A percentile compares a stretch with the other conserved stretches of the same genome.
Conservation (phyloP, 768 basidiomycete species). For the Cystoderma amianthinum region DNA sequence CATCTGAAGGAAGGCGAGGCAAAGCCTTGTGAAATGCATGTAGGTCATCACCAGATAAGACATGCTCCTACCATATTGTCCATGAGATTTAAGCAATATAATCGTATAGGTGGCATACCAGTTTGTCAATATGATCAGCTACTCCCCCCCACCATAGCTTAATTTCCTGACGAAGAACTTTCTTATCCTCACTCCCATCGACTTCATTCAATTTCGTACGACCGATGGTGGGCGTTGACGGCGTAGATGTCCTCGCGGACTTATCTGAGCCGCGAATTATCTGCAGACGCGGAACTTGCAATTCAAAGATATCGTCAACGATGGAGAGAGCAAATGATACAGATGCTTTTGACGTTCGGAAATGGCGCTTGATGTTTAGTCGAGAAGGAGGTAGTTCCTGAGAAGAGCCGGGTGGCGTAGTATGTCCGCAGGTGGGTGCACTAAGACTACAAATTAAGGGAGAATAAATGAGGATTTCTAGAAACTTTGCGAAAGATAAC, state of each 20-base stretch:
- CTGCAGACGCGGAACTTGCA: slow-evolving; percentile 55
- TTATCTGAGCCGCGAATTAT: slow-evolving; percentile 27
- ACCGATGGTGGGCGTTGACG: background rate
- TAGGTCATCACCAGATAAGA: slow-evolving; percentile 19
- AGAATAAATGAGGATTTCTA: slow-evolving; percentile 48
- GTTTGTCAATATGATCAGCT: slow-evolving; percentile 49
- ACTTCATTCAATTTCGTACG: slow-evolving; percentile 2
- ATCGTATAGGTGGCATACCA: slow-evolving; percentile 50
- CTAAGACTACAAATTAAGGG: slow-evolving; percentile 23
- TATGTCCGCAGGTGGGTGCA: slow-evolving; percentile 43
- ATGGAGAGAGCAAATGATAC: slow-evolving; percentile 40
- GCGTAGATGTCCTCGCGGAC: background rate
- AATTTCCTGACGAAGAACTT: slow-evolving; percentile 51
- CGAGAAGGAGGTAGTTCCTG: slow-evolving; percentile 19
- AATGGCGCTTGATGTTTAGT: slow-evolving; percentile 36
- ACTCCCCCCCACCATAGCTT: slow-evolving; percentile 62
- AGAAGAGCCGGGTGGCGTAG: slow-evolving; percentile 18
- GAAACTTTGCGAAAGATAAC: slow-evolving; percentile 49
- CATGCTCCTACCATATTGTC: slow-evolving; percentile 31
- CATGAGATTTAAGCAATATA: too few relatives aligned
- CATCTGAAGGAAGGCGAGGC: slow-evolving; percentile 52
- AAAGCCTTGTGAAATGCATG: slow-evolving; percentile 36
- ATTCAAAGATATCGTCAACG: slow-evolving; percentile 53
- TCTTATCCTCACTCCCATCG: slow-evolving; percentile 34
- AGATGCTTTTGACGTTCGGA: slow-evolving; percentile 15